Conservation (phyloP, 2,329 filamentous ascomycete genomes). For the Pseudogymnoascus sp. region DNA sequence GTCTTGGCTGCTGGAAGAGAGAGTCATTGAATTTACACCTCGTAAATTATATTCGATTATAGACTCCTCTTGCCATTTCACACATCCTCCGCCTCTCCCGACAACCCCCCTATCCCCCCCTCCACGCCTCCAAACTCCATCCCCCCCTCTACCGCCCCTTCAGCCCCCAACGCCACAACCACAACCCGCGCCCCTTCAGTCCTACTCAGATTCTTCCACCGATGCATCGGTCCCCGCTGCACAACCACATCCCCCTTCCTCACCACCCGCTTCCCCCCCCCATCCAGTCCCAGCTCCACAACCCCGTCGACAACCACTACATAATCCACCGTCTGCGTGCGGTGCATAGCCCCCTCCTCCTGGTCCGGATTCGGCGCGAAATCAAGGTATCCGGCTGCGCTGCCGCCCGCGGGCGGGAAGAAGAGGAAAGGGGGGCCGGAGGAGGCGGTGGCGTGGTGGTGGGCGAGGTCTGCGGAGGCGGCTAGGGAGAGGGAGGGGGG, state of each 20-base stretch:
- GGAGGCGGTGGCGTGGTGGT: constrained; percentile 5
- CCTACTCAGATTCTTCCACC: constrained; percentile 32
- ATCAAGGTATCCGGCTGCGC: background rate
- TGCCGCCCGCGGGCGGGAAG: constrained; percentile 8
- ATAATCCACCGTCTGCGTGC: constrained; percentile 34
- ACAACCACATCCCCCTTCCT: constrained; percentile 32
- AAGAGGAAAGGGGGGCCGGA: background rate
- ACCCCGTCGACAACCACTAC: constrained; percentile 31
- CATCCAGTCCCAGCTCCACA: constrained; percentile 30
- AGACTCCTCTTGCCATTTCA: no score
- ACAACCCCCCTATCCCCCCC: background rate
- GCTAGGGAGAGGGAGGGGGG: constrained; percentile 9
- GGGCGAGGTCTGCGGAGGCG: constrained; percentile 10
- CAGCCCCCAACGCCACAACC: constrained; percentile 25
- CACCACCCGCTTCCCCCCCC: constrained; percentile 31
- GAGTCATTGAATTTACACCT: background rate
- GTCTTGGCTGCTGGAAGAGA: background rate
- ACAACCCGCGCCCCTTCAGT: constrained; percentile 30
- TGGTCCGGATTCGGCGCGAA: constrained; percentile 12
- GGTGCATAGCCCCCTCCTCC: constrained; percentile 29
- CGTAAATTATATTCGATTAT: no score
- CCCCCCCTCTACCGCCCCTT: background rate
- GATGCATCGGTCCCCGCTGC: constrained; percentile 34
- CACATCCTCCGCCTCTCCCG: background rate
- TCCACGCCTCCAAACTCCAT: constrained; percentile 7